Evolutionary conservation across 805 yeast genomes (phyloP), one percentile per base, ranked within the genome.

Genomic region (Kodamaea neixiangensis): DNA sequence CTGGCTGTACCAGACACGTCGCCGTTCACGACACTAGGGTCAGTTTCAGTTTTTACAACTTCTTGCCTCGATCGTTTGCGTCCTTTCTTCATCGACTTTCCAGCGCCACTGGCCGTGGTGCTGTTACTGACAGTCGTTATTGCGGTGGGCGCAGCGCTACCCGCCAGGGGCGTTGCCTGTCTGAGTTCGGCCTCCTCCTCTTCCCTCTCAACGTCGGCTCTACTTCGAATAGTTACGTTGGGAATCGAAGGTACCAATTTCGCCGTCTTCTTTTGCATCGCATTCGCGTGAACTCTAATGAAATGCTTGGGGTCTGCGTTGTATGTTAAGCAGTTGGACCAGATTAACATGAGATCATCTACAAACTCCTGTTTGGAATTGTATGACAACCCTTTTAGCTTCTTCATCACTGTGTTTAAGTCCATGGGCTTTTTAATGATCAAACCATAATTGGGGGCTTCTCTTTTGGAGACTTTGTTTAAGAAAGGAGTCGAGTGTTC

Each of bases 401-500:
- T 94, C 62, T 91, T 92, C 83, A 90, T 77, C 11, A 96, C 97
- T 0, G 97, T 93, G 62, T 91, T 92, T 58, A 94, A 75, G 64
- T 94, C 99, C 99, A 94, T 94, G 18, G 99, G 98, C 51, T 81
- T 82, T 60, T 90, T 92, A 61, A 94, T 93, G 39, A 94, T 78
- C 50, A 86, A 85, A 57, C 90, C 90, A 68, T 94, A 94, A 64
- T 94, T 94, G 6, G 99, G 99, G 0, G 99, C 99, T 62, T 94
- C 99, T 50, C 99, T 79, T 65, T 94, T 94, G 52, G 94, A 89
- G n/a, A 94, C 99, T 63, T 89, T 89, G 69, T 92, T 94, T 57
- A 94, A 75, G 63, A 94, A 94, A 0, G 98, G 96, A 1, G 97
- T 91, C 0, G 97, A 91, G 68, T 94, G 98, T 62, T 94, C 97